These are phyloP conservation scores for Blepharisma japonicum DNA, from an alignment of 73 alveolate genomes.

Conservation along the genomic window DNA sequence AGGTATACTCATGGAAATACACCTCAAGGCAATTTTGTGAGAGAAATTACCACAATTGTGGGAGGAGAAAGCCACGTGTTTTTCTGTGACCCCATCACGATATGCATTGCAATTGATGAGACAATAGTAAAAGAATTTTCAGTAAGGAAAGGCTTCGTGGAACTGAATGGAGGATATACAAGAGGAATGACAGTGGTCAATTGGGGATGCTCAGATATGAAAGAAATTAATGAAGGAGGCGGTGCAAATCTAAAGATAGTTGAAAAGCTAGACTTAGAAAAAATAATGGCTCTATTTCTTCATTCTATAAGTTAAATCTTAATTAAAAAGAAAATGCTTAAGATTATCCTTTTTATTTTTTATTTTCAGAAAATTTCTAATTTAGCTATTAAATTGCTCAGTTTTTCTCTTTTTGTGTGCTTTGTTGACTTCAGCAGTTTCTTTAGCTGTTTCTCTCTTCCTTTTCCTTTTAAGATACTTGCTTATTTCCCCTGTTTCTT, in stretches of 20 bases:
- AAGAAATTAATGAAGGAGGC: conserved; percentile 62
- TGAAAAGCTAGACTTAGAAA: conserved; percentile 72
- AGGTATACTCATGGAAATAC: not conserved
- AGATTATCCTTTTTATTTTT: not conserved
- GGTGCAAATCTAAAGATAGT: conserved; percentile 69
- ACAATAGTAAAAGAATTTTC: not conserved
- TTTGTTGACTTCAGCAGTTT: not conserved
- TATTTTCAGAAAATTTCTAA: too few relatives aligned
- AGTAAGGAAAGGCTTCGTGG: not conserved
- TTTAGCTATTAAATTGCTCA: not conserved
- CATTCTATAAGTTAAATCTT: conserved; percentile 86
- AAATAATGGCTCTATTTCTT: conserved; percentile 71
- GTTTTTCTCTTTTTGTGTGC: not conserved
- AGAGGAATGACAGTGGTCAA: conserved; percentile 91
- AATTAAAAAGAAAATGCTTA: conserved; percentile 63
- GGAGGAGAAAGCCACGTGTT: conserved; percentile 14
- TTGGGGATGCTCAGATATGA: conserved; percentile 93
- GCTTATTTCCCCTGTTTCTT: not conserved
- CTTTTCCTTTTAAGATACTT: not conserved
- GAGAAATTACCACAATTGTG: not conserved
- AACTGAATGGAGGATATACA: conserved; percentile 32
- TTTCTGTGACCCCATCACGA: conserved; percentile 20
- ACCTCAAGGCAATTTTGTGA: not conserved
- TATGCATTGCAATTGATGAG: conserved; percentile 4
- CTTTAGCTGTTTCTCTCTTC: conserved; percentile 9